phyloP scores from a whole-genome alignment of 2,329 filamentous ascomycete species.

The Beauveria sp. region DNA sequence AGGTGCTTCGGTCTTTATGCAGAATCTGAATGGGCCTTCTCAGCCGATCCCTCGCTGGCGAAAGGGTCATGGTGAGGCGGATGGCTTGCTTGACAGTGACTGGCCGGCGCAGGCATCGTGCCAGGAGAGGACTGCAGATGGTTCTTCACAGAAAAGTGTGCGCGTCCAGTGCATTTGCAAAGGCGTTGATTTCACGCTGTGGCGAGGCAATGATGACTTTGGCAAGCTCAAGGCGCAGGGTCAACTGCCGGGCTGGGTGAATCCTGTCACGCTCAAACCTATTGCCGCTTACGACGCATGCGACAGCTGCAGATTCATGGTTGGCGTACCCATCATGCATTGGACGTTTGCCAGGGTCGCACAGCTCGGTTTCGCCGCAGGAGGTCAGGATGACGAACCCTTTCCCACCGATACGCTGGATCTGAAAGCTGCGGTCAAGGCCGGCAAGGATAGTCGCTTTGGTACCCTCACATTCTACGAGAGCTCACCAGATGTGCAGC shows the following conservation, averaged over 20 bases:
- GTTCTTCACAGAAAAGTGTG: conserved; percentile 18
- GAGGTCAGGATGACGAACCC: not conserved
- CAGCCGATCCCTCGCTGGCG: conserved; percentile 20
- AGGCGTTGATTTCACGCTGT: conserved; percentile 35
- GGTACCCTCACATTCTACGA: conserved; percentile 36
- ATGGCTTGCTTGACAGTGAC: conserved; percentile 16
- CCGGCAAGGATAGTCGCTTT: conserved; percentile 25
- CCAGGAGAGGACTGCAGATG: conserved; percentile 13
- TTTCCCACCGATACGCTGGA: conserved; percentile 14
- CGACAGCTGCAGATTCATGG: conserved; percentile 36
- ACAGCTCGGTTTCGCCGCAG: conserved; percentile 27
- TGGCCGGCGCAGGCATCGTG: conserved; percentile 22
- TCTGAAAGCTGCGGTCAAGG: conserved; percentile 28
- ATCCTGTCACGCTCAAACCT: conserved; percentile 33
- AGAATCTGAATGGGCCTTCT: conserved; percentile 24
- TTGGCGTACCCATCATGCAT: conserved; percentile 34
- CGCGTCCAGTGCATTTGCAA: conserved; percentile 38
- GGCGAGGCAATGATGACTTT: conserved; percentile 22
- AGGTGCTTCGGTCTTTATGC: conserved; percentile 40
- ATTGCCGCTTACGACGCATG: conserved; percentile 35
- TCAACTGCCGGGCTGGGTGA: conserved; percentile 34
- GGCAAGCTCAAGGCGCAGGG: conserved; percentile 19
- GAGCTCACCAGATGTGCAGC: conserved; percentile 35
- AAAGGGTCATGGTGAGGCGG: conserved; percentile 18
- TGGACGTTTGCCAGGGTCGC: conserved; percentile 37